Evolutionary conservation across 495 filamentous ascomycete genomes (phyloP).

Genomic region (Parathielavia hyrcaniae): DNA sequence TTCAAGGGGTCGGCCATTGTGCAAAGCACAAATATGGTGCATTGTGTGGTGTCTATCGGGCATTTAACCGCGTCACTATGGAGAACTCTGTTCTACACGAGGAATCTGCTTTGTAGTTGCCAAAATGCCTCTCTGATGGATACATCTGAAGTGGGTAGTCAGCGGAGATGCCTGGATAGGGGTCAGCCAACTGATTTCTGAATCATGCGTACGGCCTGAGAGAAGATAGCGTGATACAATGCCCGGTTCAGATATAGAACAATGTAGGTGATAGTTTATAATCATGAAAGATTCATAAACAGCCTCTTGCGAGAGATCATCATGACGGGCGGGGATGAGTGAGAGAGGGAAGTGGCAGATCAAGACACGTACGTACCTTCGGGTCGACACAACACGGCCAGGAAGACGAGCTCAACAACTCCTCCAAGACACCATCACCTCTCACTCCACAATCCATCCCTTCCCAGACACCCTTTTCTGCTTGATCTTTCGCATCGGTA

Average conservation of each 20-base stretch:
- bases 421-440: neutral
- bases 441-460: constrained; percentile 62
- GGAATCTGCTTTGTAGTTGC: no score
- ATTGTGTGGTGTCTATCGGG: neutral
- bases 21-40: neutral
- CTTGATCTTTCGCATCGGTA: constrained; percentile 73
- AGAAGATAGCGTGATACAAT: neutral
- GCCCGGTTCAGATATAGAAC: constrained; percentile 20
- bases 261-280: constrained; percentile 22
- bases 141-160: neutral
- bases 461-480: constrained; percentile 65
- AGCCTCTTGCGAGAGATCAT: constrained; percentile 23
- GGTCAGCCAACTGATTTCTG: neutral
- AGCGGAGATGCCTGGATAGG: neutral
- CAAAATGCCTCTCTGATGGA: neutral
- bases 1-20: neutral
- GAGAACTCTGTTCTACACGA: no score
- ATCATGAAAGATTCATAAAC: constrained; percentile 24
- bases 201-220: neutral
- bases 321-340: neutral
- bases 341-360: neutral
- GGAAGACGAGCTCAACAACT: neutral
- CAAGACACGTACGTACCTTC: neutral
- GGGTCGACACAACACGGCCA: neutral
- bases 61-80: no score